Conservation (phyloP, 2,329 filamentous ascomycete genomes). For the Aspergillus vadensis region DNA sequence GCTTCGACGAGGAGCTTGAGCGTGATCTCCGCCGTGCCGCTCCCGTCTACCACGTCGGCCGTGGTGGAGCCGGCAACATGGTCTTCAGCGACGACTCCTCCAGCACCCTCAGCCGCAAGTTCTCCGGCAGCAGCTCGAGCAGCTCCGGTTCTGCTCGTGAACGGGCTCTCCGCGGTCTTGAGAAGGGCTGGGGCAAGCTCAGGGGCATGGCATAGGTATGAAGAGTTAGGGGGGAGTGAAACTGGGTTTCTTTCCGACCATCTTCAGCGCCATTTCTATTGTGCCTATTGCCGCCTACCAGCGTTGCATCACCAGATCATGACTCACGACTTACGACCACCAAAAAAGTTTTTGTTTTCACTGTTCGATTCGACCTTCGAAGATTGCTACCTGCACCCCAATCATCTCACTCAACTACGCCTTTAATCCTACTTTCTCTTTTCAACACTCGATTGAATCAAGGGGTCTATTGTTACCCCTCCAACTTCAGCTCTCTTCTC, state of each 20-base stretch:
- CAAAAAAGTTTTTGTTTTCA: slow-evolving; percentile 28
- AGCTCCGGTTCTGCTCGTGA: slow-evolving; percentile 40
- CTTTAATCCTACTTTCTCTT: neutral
- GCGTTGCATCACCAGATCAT: slow-evolving; percentile 16
- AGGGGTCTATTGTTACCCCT: neutral
- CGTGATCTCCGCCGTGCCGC: slow-evolving; percentile 58
- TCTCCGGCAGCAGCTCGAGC: slow-evolving; percentile 38
- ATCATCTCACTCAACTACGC: slow-evolving; percentile 16
- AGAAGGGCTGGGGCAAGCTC: slow-evolving; percentile 46
- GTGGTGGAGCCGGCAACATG: slow-evolving; percentile 62
- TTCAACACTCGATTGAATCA: neutral
- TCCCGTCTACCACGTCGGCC: slow-evolving; percentile 65
- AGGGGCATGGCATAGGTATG: slow-evolving; percentile 35
- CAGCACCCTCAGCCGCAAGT: slow-evolving; percentile 38
- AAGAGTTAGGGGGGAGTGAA: neutral
- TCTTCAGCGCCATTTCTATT: slow-evolving; percentile 1
- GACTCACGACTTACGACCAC: slow-evolving; percentile 27
- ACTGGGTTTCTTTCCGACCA: neutral
- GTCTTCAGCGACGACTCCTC: slow-evolving; percentile 32
- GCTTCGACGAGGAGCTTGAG: slow-evolving; percentile 67
- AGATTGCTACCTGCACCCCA: slow-evolving; percentile 11
- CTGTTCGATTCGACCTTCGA: neutral
- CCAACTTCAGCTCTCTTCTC: neutral
- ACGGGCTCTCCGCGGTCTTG: slow-evolving; percentile 38
- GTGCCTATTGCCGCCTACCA: neutral